These are phyloP conservation scores for Eudorina sp. DNA, from an alignment of 139 green algal species.

Conservation along the genomic window DNA sequence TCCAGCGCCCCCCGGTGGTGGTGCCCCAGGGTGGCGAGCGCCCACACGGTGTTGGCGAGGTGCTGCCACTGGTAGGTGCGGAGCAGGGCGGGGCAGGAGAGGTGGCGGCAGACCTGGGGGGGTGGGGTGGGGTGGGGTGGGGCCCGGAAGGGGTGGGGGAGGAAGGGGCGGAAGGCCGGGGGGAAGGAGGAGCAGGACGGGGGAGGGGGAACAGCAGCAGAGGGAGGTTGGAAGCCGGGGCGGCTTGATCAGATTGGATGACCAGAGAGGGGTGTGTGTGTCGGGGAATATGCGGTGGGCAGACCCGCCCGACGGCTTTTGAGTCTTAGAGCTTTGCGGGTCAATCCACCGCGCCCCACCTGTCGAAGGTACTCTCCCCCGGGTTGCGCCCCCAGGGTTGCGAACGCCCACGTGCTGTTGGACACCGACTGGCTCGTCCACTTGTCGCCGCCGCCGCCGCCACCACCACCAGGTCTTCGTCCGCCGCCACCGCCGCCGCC, in stretches of 20 bases:
- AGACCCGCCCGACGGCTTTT: too few species aligned
- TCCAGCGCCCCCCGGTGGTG: slow-evolving; percentile 46
- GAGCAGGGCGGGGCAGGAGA: neutral
- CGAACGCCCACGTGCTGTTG: slow-evolving; percentile 72
- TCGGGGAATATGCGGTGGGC: too few species aligned
- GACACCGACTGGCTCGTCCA: slow-evolving; percentile 63
- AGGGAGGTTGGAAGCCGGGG: too few species aligned
- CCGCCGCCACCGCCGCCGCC: neutral
- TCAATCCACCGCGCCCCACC: neutral
- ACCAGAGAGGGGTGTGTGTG: too few species aligned
- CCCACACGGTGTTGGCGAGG: slow-evolving; percentile 75
- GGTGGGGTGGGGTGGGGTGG: neutral
- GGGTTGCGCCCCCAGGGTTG: slow-evolving; percentile 59
- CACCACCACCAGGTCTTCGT: neutral
- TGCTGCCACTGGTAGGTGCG: slow-evolving; percentile 57
- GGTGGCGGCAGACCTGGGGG: slow-evolving; percentile 7
- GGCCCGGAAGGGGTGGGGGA: neutral
- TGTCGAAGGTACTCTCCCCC: slow-evolving; percentile 17
- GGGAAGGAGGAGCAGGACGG: too few species aligned
- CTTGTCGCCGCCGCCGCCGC: neutral
- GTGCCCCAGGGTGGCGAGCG: slow-evolving; percentile 68
- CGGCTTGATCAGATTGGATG: too few species aligned
- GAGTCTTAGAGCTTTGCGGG: too few species aligned
- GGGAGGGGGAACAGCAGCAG: too few species aligned
- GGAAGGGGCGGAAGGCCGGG: neutral